Evolutionary conservation across 129 eudicot species (phyloP).

Genomic region (Escallonia herrerae): DNA sequence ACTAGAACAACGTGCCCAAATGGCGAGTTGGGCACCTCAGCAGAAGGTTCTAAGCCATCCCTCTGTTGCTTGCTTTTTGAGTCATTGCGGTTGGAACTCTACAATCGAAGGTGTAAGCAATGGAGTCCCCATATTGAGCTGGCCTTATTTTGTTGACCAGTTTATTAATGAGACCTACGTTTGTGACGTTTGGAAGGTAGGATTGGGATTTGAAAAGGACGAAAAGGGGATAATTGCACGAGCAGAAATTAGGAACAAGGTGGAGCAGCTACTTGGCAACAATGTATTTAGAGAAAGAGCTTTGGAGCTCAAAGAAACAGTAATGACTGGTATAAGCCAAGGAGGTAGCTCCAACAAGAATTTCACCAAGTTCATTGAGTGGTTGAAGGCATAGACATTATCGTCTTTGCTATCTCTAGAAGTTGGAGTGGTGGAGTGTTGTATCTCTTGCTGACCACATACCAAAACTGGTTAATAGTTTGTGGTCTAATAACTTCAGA

Average conservation of each 20-base stretch:
- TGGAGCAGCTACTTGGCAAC: constrained; percentile 3
- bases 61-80: constrained; percentile 12
- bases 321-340: neutral
- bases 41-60: constrained; percentile 18
- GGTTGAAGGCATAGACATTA: neutral
- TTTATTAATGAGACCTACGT: constrained; percentile 1
- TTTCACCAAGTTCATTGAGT: neutral
- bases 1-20: constrained; percentile 8
- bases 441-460: no score
- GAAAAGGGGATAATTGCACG: constrained; percentile 4
- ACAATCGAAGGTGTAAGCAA: constrained; percentile 13
- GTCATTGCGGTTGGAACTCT: constrained; percentile 25
- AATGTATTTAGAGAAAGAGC: neutral
- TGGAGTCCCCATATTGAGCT: constrained; percentile 18
- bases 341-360: neutral
- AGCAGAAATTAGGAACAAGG: constrained; percentile 4
- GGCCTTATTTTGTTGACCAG: constrained; percentile 23
- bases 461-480: no score
- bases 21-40: constrained; percentile 15
- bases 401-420: no score
- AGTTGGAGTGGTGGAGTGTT: no score
- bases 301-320: neutral
- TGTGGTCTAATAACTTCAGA: no score
- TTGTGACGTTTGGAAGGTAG: constrained; percentile 21
- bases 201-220: constrained; percentile 11